Conservation (phyloP, 2,329 filamentous ascomycete genomes). For the Plenodomus biglobosus region DNA sequence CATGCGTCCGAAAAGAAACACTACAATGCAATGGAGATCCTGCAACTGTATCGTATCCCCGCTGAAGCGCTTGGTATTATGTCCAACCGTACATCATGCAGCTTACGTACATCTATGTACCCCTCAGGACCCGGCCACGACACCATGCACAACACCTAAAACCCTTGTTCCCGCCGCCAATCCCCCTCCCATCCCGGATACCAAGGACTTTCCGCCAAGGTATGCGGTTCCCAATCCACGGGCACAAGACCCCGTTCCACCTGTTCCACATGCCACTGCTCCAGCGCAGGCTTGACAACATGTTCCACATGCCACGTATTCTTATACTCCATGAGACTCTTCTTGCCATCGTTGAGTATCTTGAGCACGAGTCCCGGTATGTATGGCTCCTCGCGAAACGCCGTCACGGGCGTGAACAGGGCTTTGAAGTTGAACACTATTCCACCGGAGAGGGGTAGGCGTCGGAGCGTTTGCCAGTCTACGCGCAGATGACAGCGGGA, state of each 20-base stretch:
- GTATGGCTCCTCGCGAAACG: slow-evolving; percentile 71
- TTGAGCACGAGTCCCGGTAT: slow-evolving; percentile 69
- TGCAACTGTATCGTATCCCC: neutral
- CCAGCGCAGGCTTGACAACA: slow-evolving; percentile 65
- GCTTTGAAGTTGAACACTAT: slow-evolving; percentile 90
- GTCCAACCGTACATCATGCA: no score
- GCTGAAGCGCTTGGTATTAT: neutral
- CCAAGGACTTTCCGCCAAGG: slow-evolving; percentile 73
- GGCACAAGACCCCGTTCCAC: slow-evolving; percentile 61
- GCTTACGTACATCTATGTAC: neutral
- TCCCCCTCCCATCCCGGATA: slow-evolving; percentile 76
- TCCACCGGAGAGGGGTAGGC: slow-evolving; percentile 72
- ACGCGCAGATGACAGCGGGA: slow-evolving; percentile 70
- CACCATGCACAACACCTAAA: slow-evolving; percentile 34
- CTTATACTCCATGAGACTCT: slow-evolving; percentile 75
- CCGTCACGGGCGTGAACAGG: slow-evolving; percentile 72
- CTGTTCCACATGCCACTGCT: slow-evolving; percentile 67
- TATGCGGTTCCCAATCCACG: slow-evolving; percentile 65
- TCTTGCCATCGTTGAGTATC: slow-evolving; percentile 71
- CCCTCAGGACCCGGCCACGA: neutral
- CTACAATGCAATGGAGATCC: neutral
- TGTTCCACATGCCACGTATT: slow-evolving; percentile 79
- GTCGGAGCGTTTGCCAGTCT: slow-evolving; percentile 84
- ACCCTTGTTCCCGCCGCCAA: slow-evolving; percentile 68
- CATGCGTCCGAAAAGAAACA: neutral